Percentiles rank a stretch among this genome's conserved stretches.
These are phyloP conservation scores for Alternaria ventricosa DNA, from an alignment of 2,329 filamentous ascomycete genomes.

Conservation along the genomic window DNA sequence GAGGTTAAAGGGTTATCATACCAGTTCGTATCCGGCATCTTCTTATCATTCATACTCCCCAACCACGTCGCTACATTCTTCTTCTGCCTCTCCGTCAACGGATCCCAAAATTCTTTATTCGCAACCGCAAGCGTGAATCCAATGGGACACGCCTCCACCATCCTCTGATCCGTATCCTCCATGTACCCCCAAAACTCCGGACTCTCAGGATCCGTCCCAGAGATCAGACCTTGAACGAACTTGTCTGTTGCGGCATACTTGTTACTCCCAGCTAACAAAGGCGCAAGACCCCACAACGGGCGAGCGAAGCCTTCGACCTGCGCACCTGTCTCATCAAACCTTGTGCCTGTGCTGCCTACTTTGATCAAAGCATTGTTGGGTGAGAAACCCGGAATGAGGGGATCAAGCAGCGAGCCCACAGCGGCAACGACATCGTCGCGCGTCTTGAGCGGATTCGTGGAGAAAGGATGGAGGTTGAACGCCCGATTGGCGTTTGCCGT, in stretches of 20 bases:
- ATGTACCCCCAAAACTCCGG: constrained; percentile 80
- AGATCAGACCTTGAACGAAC: constrained; percentile 73
- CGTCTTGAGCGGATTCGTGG: constrained; percentile 50
- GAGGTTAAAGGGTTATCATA: constrained; percentile 29
- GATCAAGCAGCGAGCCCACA: constrained; percentile 66
- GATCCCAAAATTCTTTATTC: constrained; percentile 68
- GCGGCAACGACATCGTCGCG: constrained; percentile 53
- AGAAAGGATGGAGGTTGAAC: constrained; percentile 51
- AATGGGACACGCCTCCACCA: constrained; percentile 85
- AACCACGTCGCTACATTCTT: constrained; percentile 74
- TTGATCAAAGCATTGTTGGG: constrained; percentile 69
- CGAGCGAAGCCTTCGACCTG: constrained; percentile 79
- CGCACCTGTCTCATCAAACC: constrained; percentile 78
- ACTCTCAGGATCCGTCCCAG: constrained; percentile 72
- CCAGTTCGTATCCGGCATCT: constrained; percentile 72
- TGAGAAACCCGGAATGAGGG: constrained; percentile 75
- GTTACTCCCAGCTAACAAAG: constrained; percentile 71
- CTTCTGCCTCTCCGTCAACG: constrained; percentile 66
- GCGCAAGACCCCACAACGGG: constrained; percentile 77
- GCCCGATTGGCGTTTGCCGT: constrained; percentile 51
- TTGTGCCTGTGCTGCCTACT: constrained; percentile 73
- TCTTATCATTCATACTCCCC: constrained; percentile 79
- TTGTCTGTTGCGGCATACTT: constrained; percentile 68
- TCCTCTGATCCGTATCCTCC: constrained; percentile 77
- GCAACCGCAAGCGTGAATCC: constrained; percentile 77